phyloP scores from a whole-genome alignment of 2,329 filamentous ascomycete genomes.

The Exophiala oligosperma region DNA sequence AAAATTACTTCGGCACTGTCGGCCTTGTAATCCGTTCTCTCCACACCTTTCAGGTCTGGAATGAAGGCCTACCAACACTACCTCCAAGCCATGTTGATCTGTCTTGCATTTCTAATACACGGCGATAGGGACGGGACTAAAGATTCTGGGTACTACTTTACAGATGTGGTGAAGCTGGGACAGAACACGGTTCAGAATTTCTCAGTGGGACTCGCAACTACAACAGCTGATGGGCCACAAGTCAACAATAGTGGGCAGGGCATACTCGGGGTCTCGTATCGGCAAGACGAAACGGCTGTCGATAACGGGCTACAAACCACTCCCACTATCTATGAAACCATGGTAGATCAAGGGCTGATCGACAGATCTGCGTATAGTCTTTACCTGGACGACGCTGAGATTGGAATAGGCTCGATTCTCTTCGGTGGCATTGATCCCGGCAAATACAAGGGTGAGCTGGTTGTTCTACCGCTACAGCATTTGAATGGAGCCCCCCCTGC shows the following conservation, averaged over 20 bases:
- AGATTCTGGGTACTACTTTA: conserved; percentile 75
- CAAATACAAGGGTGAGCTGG: conserved; percentile 62
- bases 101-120: too few relatives aligned
- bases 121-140: conserved; percentile 71
- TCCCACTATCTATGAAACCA: conserved; percentile 40
- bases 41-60: neutral
- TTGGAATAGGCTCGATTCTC: conserved; percentile 52
- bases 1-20: neutral
- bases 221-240: conserved; percentile 34
- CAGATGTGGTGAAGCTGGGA: conserved; percentile 62
- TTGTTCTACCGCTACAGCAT: conserved; percentile 57
- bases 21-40: neutral
- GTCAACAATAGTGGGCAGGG: conserved; percentile 56
- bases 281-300: conserved; percentile 63
- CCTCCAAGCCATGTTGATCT: conserved; percentile 69
- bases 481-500: conserved; percentile 42
- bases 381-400: conserved; percentile 11
- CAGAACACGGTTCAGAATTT: conserved; percentile 27
- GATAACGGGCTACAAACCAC: neutral
- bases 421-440: conserved; percentile 72
- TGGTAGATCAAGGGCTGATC: conserved; percentile 8
- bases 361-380: conserved; percentile 14
- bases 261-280: conserved; percentile 67
- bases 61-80: conserved; percentile 37
- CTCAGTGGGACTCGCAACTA: neutral